A percentile compares a stretch with the other conserved stretches of the same genome.
phyloP scores from a whole-genome alignment of 208 protist species.

The Trypanosomatidae sp. region DNA sequence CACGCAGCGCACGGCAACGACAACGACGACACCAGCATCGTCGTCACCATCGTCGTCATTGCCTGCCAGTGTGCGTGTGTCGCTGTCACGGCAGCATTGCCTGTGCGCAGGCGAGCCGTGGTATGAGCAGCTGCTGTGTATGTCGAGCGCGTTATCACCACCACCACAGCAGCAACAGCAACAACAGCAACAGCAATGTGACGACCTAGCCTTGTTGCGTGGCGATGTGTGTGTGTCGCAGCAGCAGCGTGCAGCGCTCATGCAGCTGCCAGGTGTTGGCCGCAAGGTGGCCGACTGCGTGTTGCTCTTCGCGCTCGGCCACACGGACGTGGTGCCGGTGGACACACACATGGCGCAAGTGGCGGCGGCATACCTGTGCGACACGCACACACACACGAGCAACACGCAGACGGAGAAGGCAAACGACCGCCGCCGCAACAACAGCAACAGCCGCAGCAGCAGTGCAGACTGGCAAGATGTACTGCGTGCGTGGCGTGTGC shows the following conservation, averaged over 20 bases:
- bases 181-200: neutral
- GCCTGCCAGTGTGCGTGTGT: too few species aligned
- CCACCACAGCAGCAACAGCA: too few species aligned
- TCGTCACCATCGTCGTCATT: too few species aligned
- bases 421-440: too few species aligned
- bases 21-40: neutral
- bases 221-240: neutral
- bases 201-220: neutral
- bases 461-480: too few species aligned
- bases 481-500: too few species aligned
- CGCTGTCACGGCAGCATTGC: too few species aligned
- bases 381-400: too few species aligned
- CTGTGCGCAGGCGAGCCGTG: constrained; percentile 8
- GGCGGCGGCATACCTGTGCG: constrained; percentile 32
- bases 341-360: constrained; percentile 85
- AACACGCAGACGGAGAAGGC: too few species aligned
- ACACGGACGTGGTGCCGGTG: constrained; percentile 57
- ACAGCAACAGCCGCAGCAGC: too few species aligned
- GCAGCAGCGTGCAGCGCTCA: constrained; percentile 23
- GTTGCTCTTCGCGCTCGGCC: constrained; percentile 48
- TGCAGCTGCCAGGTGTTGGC: constrained; percentile 49
- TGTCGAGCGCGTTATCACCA: too few species aligned
- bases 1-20: neutral
- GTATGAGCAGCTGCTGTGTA: constrained; percentile 21
- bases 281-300: constrained; percentile 81